phyloP scores from a whole-genome alignment of 805 yeast species.

The Tetrapisispora nanseiensis region DNA sequence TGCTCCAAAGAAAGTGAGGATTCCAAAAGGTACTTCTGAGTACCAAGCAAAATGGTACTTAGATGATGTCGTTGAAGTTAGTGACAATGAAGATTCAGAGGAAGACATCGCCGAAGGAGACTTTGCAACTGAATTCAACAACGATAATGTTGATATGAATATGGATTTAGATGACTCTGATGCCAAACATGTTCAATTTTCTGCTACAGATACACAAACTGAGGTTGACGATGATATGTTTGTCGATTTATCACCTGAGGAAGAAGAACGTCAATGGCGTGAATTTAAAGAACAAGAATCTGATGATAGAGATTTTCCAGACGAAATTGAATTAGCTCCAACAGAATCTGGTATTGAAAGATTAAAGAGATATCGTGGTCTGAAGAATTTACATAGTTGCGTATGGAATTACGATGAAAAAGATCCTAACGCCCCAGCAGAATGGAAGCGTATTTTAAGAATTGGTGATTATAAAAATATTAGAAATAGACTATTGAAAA shows the following conservation, averaged over 20 bases:
- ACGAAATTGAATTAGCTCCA: slow-evolving; percentile 82
- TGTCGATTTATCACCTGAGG: slow-evolving; percentile 70
- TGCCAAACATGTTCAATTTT: not conserved
- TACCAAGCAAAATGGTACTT: slow-evolving; percentile 73
- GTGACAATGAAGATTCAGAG: slow-evolving; percentile 22
- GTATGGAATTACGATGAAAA: slow-evolving; percentile 82
- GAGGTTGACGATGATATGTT: slow-evolving; percentile 49
- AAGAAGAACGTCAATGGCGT: slow-evolving; percentile 67
- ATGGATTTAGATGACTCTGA: slow-evolving; percentile 16
- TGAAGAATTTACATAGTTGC: slow-evolving; percentile 69
- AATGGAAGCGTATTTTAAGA: slow-evolving; percentile 67
- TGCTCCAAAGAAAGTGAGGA: slow-evolving; percentile 29
- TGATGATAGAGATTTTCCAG: slow-evolving; percentile 91
- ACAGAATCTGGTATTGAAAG: slow-evolving; percentile 64
- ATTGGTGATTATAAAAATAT: slow-evolving; percentile 71
- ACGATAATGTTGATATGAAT: slow-evolving; percentile 25
- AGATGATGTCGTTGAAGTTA: slow-evolving; percentile 41
- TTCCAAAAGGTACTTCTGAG: slow-evolving; percentile 72
- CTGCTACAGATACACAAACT: slow-evolving; percentile 26
- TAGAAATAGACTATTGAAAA: slow-evolving; percentile 56
- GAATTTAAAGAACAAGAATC: slow-evolving; percentile 58
- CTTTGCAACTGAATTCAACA: slow-evolving; percentile 20
- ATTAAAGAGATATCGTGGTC: slow-evolving; percentile 73
- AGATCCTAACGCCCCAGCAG: slow-evolving; percentile 66
- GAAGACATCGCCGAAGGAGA: slow-evolving; percentile 21